Evolutionary conservation across 371 early-diverging fungal species (phyloP).

Genomic region (Mucor sp.): DNA sequence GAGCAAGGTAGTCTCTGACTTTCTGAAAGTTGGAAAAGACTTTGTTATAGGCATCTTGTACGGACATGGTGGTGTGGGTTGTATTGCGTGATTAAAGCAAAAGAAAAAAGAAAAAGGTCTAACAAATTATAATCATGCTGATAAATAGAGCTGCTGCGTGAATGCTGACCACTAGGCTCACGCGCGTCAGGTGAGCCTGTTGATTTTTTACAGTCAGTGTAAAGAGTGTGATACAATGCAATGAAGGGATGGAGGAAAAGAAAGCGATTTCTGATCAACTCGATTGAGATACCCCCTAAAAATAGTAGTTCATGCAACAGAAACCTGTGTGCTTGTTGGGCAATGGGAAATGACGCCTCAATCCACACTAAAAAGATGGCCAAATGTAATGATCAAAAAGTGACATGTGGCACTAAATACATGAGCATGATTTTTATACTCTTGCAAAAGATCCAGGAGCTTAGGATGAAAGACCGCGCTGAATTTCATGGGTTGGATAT

Average conservation of each 20-base stretch:
- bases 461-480: background rate
- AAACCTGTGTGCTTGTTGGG: background rate
- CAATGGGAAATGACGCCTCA: too few relatives aligned
- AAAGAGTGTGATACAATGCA: background rate
- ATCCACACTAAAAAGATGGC: background rate
- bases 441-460: background rate
- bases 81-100: background rate
- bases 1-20: conserved; percentile 85
- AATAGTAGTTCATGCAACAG: background rate
- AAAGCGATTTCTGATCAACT: conserved; percentile 1
- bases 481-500: background rate
- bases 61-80: conserved; percentile 28
- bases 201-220: background rate
- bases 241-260: background rate
- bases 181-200: conserved; percentile 6
- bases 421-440: background rate
- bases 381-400: background rate
- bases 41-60: conserved; percentile 53
- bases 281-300: background rate
- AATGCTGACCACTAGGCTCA: background rate
- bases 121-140: background rate
- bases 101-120: background rate
- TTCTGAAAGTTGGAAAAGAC: conserved; percentile 53
- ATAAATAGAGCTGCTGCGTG: background rate
- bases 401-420: background rate